phyloP scores from a whole-genome alignment of 192 early-diverging fungal genomes.

The Coemansia sp. region DNA sequence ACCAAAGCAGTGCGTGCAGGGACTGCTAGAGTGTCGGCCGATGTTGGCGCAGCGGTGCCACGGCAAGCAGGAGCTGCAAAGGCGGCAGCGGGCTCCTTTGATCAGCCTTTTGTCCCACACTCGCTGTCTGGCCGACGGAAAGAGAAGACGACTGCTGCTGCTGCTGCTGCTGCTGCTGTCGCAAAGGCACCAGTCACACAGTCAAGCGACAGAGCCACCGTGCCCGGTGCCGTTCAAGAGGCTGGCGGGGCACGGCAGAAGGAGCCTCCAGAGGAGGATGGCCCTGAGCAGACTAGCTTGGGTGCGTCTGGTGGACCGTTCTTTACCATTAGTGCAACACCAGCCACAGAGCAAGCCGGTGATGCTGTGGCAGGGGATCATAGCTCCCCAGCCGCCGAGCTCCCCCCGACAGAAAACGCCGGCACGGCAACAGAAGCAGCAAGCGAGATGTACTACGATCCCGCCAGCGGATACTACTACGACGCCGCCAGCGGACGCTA shows the following conservation, averaged over 20 bases:
- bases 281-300: not conserved
- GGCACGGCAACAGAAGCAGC: not conserved
- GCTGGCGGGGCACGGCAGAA: not conserved
- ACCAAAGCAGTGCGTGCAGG: too few relatives aligned
- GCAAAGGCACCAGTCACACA: not conserved
- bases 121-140: slow-evolving; percentile 31
- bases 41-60: too few relatives aligned
- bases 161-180: too few relatives aligned
- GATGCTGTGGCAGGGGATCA: too few relatives aligned
- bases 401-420: too few relatives aligned
- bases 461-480: slow-evolving; percentile 45
- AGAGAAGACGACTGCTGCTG: not conserved
- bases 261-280: not conserved
- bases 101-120: slow-evolving; percentile 28
- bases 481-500: slow-evolving; percentile 21
- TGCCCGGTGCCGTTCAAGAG: not conserved
- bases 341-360: too few relatives aligned
- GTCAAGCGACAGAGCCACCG: not conserved
- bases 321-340: slow-evolving; percentile 23
- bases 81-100: not conserved
- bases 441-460: slow-evolving; percentile 30
- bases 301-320: slow-evolving; percentile 10
- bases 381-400: too few relatives aligned
- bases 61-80: not conserved
- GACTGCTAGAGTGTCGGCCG: too few relatives aligned